Percentiles rank a stretch among this genome's conserved stretches.
Conservation (phyloP, 2,329 filamentous ascomycete species). For the Sclerotinia glacialis region DNA sequence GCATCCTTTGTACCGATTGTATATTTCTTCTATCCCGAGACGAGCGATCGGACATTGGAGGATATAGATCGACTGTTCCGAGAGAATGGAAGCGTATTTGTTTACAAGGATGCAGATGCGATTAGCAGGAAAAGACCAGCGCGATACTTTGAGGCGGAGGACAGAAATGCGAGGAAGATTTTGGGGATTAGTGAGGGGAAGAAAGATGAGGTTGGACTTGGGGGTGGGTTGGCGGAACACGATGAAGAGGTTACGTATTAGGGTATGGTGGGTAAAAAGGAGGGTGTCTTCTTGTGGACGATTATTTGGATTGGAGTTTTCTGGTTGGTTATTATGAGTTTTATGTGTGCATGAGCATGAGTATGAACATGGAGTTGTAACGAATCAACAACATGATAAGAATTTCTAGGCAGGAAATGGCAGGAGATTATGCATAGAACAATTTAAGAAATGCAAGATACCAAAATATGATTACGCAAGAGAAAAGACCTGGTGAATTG, state of each 20-base stretch:
- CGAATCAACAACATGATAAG: neutral
- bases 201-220: neutral
- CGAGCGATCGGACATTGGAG: conserved; percentile 30
- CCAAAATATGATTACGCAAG: neutral
- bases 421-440: neutral
- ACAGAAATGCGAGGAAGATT: neutral
- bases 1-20: conserved; percentile 42
- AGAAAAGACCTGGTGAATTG: neutral
- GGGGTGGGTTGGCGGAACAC: conserved; percentile 13
- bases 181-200: neutral
- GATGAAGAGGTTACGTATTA: conserved; percentile 10
- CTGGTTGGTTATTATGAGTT: neutral
- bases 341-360: neutral
- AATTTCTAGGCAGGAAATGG: neutral
- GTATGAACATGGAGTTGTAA: neutral
- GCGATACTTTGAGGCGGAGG: conserved; percentile 16
- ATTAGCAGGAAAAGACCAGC: conserved; percentile 12
- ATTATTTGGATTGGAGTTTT: neutral
- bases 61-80: conserved; percentile 20
- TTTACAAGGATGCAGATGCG: conserved; percentile 11
- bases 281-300: neutral
- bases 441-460: neutral
- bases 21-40: conserved; percentile 53
- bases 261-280: neutral
- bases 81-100: conserved; percentile 14